Evolutionary conservation across 257 asterid genomes (phyloP), one percentile per base, ranked within the genome.

Genomic region (Solanum pinnatisectum): DNA sequence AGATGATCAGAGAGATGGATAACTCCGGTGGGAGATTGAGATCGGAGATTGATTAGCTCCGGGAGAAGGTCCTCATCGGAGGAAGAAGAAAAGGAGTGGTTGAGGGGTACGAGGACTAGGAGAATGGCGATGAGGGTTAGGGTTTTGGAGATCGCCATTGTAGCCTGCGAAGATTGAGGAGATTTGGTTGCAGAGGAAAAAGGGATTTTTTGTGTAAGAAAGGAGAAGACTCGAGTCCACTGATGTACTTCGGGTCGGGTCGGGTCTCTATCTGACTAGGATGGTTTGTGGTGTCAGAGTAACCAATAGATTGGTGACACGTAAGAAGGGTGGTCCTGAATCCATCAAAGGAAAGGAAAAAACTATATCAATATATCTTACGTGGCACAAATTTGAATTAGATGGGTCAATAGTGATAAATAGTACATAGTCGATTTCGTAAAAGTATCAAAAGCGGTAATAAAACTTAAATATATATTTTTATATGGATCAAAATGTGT

Each of bases 1-100:
- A 85, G 87, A 18, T 68, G 82, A 14, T 85, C 87, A 12, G 81
- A 23, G 30, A 85, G 82, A 52, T 85, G 87, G 87, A 85, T 68
- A 4, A 68, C 82, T 10, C 63, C 79, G 8, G 65, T 67, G 27
- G 67, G 77, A 6, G 87, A 40, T 44, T 85, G 81, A 5, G 81
- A 67, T 32, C 87, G 81, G 87, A 85, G 82, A 6, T 22, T 12
- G 13, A 27, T 85, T 71, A 85, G 25, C 20, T 85, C 87, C 20
- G 82, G 33, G 4, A n/a, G 81, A 15, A 85, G 20, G 12, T 68
- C 32, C 6, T 18, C 78, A 20, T 35, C 25, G 30, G 67, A 30
- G 5, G 65, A 39, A 13, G 65, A 39, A 14, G 74, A 65, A 84
- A 68, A 84, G 5, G 87, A 84, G 39, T n/a, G 12, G 76, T 39